A percentile compares a stretch with the other conserved stretches of the same genome.
Evolutionary conservation across 2,329 filamentous ascomycete species (phyloP).

Genomic region (Fonsecaea multimorphosa): DNA sequence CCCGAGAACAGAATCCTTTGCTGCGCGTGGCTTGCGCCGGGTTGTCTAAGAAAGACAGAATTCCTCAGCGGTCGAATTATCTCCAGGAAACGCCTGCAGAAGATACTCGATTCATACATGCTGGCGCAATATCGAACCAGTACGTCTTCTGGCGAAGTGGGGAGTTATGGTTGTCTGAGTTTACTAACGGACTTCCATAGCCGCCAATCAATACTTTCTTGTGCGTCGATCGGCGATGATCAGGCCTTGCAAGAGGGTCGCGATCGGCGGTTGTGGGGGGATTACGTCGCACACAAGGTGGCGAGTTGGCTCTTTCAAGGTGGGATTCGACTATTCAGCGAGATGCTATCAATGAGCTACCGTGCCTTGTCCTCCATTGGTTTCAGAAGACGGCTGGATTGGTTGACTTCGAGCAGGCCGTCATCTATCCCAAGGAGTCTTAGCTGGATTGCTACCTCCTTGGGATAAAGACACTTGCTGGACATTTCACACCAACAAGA

Average conservation of each 20-base stretch:
- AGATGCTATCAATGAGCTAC: background rate
- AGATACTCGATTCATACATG: background rate
- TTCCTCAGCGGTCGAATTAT: background rate
- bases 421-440: background rate
- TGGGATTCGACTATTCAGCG: background rate
- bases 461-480: background rate
- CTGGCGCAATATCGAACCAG: background rate
- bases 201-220: background rate
- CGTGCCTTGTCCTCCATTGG: background rate
- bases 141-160: background rate
- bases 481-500: background rate
- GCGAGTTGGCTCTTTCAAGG: background rate
- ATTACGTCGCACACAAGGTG: background rate
- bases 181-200: background rate
- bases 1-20: slow-evolving; percentile 1
- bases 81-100: background rate
- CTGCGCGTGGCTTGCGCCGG: background rate
- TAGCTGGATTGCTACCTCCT: background rate
- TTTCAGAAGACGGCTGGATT: background rate
- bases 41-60: background rate
- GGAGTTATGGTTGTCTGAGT: background rate
- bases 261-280: background rate
- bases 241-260: background rate
- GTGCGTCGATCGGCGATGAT: background rate
- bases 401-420: background rate